Evolutionary conservation across 306 rosid species (phyloP).

Genomic region (Aeschynomene evenia): DNA sequence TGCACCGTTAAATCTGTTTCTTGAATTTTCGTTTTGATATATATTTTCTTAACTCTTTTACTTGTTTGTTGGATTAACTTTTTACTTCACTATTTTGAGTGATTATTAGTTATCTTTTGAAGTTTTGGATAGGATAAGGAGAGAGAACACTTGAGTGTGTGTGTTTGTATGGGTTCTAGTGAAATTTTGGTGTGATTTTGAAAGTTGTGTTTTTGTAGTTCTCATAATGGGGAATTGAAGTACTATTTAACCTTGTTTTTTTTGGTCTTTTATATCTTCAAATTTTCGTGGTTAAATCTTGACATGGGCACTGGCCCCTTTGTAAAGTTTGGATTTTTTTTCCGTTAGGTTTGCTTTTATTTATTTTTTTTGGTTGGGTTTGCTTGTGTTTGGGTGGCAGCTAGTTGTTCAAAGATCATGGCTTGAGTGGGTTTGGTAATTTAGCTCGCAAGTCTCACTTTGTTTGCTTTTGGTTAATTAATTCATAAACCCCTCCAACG

Average conservation of each 20-base stretch:
- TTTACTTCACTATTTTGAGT: background rate
- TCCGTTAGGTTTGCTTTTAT: too few species aligned
- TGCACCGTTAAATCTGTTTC: background rate
- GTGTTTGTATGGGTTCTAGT: background rate
- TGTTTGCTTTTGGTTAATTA: background rate
- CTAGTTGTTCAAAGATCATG: constrained; percentile 8
- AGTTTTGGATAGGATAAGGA: background rate
- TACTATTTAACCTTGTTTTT: too few species aligned
- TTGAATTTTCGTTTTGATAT: background rate
- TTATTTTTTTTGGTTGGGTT: too few species aligned
- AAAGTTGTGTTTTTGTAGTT: constrained; percentile 5
- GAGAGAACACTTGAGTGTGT: background rate
- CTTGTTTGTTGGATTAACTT: background rate
- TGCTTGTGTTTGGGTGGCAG: too few species aligned
- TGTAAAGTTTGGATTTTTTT: too few species aligned
- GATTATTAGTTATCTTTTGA: background rate
- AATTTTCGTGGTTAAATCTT: background rate
- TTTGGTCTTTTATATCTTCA: background rate
- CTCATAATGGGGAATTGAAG: background rate
- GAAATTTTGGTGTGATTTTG: constrained; percentile 3
- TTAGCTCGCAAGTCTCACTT: background rate
- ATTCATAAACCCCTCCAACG: background rate
- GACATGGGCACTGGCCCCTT: too few species aligned
- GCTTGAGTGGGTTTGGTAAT: background rate
- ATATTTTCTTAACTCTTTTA: background rate